Conservation (phyloP, 108 stramenopile genomes). For the Schizochytrium sp. region DNA sequence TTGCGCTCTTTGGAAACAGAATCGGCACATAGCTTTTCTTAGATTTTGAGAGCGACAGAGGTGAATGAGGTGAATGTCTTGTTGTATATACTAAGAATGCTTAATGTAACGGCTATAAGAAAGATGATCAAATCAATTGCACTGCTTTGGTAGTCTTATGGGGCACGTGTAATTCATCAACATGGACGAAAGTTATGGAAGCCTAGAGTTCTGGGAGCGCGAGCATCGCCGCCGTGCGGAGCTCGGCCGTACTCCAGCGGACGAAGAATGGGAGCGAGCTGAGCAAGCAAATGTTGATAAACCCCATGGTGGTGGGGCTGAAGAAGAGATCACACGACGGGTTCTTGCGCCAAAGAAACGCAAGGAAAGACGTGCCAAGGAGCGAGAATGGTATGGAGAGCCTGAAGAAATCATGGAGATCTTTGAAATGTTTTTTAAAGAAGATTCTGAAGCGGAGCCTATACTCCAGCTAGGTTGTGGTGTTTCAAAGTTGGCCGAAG, state of each 20-base stretch:
- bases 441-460: neutral
- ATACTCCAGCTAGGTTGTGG: constrained; percentile 38
- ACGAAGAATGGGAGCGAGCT: neutral
- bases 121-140: neutral
- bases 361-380: neutral
- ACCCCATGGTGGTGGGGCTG: neutral
- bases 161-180: neutral
- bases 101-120: neutral
- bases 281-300: neutral
- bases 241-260: neutral
- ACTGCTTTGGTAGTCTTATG: neutral
- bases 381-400: neutral
- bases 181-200: constrained; percentile 10
- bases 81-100: no score
- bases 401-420: neutral
- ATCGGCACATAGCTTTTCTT: no score
- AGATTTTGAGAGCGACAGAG: no score
- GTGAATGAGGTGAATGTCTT: no score
- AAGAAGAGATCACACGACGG: neutral
- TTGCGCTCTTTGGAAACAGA: no score
- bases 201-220: constrained; percentile 45
- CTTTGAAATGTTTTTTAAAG: neutral
- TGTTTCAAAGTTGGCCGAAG: neutral
- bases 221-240: constrained; percentile 36
- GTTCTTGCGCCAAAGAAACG: neutral